Conservation (phyloP, 1,284 basidiomycete species). For the Stygiomarasmius scandens region DNA sequence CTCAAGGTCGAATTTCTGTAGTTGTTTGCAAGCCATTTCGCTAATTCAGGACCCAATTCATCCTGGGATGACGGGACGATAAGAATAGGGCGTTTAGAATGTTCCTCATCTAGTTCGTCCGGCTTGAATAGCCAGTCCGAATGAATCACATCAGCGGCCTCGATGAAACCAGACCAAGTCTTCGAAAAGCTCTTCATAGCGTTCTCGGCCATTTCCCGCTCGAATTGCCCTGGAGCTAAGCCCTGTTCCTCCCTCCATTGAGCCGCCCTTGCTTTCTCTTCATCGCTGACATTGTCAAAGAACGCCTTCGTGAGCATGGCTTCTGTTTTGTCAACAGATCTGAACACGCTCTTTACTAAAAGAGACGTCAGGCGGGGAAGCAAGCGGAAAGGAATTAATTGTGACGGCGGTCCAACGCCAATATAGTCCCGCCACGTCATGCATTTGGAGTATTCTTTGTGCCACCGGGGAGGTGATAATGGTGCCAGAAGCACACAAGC, state of each 20-base stretch:
- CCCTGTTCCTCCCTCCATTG: constrained; percentile 40
- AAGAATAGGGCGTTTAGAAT: constrained; percentile 40
- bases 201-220: constrained; percentile 38
- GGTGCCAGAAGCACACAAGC: constrained; percentile 43
- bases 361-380: constrained; percentile 27
- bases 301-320: constrained; percentile 32
- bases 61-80: constrained; percentile 40
- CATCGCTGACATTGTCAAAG: constrained; percentile 42
- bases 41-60: constrained; percentile 37
- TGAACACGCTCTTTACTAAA: constrained; percentile 20
- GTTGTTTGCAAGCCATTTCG: constrained; percentile 37
- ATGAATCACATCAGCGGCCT: constrained; percentile 36
- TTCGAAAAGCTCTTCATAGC: constrained; percentile 40
- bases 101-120: constrained; percentile 41
- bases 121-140: constrained; percentile 51
- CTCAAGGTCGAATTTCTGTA: constrained; percentile 40
- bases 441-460: constrained; percentile 36
- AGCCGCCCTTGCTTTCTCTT: constrained; percentile 37
- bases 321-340: constrained; percentile 38
- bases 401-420: constrained; percentile 36
- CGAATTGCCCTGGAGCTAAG: constrained; percentile 37
- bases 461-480: constrained; percentile 41
- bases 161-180: constrained; percentile 47
- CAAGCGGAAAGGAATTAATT: constrained; percentile 36
- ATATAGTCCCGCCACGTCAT: constrained; percentile 44